A percentile compares a stretch with the other conserved stretches of the same genome.
These are phyloP conservation scores for Fraxinus dipetala DNA, from an alignment of 305 asterid genomes.

Conservation along the genomic window DNA sequence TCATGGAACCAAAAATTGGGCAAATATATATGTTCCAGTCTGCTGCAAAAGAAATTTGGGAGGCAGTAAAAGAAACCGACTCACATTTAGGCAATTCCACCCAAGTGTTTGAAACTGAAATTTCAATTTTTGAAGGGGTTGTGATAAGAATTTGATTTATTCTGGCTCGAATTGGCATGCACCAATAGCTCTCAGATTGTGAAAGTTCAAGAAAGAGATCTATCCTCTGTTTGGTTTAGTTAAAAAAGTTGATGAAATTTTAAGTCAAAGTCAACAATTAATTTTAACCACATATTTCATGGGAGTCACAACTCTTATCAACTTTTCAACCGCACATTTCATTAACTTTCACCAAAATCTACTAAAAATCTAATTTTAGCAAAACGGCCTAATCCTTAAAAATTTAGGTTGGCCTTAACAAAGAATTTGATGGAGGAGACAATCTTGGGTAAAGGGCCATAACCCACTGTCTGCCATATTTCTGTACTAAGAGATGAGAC, in stretches of 20 bases:
- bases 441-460: background rate
- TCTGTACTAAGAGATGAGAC: background rate
- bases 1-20: background rate
- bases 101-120: background rate
- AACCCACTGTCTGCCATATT: background rate
- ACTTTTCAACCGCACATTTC: background rate
- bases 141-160: background rate
- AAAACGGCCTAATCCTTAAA: background rate
- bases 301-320: background rate
- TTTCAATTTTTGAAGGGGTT: background rate
- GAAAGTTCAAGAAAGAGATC: background rate
- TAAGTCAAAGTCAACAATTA: background rate
- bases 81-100: background rate
- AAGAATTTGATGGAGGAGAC: background rate
- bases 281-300: background rate
- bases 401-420: background rate
- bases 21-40: background rate
- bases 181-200: background rate
- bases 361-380: background rate
- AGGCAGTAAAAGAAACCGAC: background rate
- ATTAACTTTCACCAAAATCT: background rate
- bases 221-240: background rate
- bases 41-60: background rate
- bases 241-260: background rate
- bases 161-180: background rate